Base-by-base conservation (phyloP, 129 eudicot species). In the Pittosporum tobira region DNA sequence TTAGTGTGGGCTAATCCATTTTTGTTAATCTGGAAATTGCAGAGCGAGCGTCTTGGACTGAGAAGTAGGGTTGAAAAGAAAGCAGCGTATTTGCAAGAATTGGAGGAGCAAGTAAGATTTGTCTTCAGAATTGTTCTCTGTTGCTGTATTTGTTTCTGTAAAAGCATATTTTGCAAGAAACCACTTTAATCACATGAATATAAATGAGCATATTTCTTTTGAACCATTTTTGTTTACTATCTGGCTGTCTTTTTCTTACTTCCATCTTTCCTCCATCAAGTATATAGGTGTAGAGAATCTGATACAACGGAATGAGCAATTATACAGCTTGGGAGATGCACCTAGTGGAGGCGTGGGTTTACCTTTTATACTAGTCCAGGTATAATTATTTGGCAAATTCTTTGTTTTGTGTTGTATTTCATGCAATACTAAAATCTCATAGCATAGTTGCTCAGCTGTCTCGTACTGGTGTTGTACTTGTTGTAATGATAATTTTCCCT, bases 311-410 rank as follows among this genome's bases (percentile, higher is more conserved):
- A 90, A 90, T 66, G 79, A 85, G 73, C 79, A 80, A 70, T 49
- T 83, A 52, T 78, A 73, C 68, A 52, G 83, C 54, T 75, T 74
- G 11, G 95, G 82, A 73, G 70, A 82, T 73, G 73, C 77, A 59
- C 95, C 97, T 56, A 76, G 72, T 62, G 84, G 88, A 7, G 97
- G 96, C 27, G 90, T 88, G 38, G 82, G 88, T 61, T 79, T 88
- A 67, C 96, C 96, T 44, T 88, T 89, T 71, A 89, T 89, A 40
- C 68, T 89, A 42, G 95, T 89, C 38, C 97, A 89, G 94, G 97
- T 89, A 72, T 12, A 37, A 15, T 26, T 64, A 26, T 31, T 52
- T 50, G 51, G 28, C 56, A 45, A 48, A 12, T 57, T 16, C 26
- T 26, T 38, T 34, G 14, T 31, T 8, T 28, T 5, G 23, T 22